phyloP scores from a whole-genome alignment of 371 early-diverging fungal genomes.

The Rhizopus microsporus region DNA sequence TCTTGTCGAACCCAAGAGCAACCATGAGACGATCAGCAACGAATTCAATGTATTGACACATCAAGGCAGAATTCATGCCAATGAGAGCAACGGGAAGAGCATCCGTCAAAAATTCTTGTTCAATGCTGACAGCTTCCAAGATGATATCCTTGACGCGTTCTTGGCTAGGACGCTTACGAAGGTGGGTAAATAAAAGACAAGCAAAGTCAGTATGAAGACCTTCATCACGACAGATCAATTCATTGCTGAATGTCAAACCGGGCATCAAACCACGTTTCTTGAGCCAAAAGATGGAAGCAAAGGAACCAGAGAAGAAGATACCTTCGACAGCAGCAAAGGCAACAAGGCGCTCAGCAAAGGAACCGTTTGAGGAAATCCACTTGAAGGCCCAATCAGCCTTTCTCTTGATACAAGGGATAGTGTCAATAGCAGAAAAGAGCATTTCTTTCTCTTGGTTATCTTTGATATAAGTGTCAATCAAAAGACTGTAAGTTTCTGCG shows the following conservation, averaged over 20 bases:
- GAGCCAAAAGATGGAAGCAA: slow-evolving; percentile 99
- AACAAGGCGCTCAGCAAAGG: slow-evolving; percentile 95
- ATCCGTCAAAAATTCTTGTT: slow-evolving; percentile 96
- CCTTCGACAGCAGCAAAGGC: slow-evolving; percentile 99
- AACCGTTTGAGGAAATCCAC: slow-evolving; percentile 93
- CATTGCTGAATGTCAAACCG: slow-evolving; percentile 99
- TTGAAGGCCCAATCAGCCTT: slow-evolving; percentile 99
- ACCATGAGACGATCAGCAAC: slow-evolving; percentile 98
- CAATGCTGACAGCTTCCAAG: slow-evolving; percentile 93
- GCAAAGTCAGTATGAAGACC: slow-evolving; percentile 99
- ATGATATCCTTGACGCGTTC: slow-evolving; percentile 84
- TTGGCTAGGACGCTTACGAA: slow-evolving; percentile 78
- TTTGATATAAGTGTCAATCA: slow-evolving; percentile 98
- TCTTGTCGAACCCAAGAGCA: slow-evolving; percentile 88
- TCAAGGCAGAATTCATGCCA: slow-evolving; percentile 97
- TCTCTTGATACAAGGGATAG: slow-evolving; percentile 94
- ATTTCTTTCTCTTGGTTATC: slow-evolving; percentile 86
- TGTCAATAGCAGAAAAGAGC: slow-evolving; percentile 97
- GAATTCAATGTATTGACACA: slow-evolving; percentile 99
- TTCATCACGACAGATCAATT: slow-evolving; percentile 99
- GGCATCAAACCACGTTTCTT: slow-evolving; percentile 99
- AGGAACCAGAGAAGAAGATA: slow-evolving; percentile 99
- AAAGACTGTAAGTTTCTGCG: slow-evolving; percentile 97
- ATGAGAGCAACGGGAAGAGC: slow-evolving; percentile 95
- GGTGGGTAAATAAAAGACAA: slow-evolving; percentile 92